Evolutionary conservation across 768 basidiomycete species (phyloP), one percentile per base, ranked within the genome.

Genomic region (Galerina sulciceps): DNA sequence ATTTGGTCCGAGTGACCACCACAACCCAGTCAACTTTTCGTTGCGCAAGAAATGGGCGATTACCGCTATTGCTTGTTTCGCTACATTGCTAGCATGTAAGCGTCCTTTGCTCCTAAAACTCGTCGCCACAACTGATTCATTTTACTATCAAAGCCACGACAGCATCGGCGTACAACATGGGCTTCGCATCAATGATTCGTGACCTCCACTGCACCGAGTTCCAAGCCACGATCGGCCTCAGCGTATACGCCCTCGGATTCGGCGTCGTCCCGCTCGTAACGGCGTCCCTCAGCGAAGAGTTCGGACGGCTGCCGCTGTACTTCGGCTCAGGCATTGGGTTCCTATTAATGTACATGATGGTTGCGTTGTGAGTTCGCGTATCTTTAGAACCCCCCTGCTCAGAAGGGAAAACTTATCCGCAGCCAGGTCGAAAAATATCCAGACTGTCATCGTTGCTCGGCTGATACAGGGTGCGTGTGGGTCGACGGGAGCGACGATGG

Each of bases 211-310:
- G 80, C 54, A 78, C 81, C 10, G 56, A 67, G 6, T 77, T 81
- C 35, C 72, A 79, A 53, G 82, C 81, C 1, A 79, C 79, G 1
- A 68, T 83, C 31, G 85, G 82, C 6, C 68, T 85, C 20, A 78
- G 79, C 53, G 71, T 85, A 31, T 90, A 79, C 68, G 74, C 83
- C 0, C 67, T 90, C 9, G 88, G 87, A 2, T 90, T 90, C 60
- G 85, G 79, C 10, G 37, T 89, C 23, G 73, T 86, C 11, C 88
- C 89, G 0, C 82, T 90, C 5, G 73, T 90, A 11, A 83, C 88
- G 0, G 86, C 89, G 9, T 83, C 88, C 0, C 82, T 90, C 60
- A 89, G 87, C 66, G 89, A 91, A 65, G 89, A 91, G 65, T 85
- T 89, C 58, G 89, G 89, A n/a, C 73, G 89, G 38, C 82, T 82